Conservation (phyloP, 345 rosid species). For the Balakata baccata region DNA sequence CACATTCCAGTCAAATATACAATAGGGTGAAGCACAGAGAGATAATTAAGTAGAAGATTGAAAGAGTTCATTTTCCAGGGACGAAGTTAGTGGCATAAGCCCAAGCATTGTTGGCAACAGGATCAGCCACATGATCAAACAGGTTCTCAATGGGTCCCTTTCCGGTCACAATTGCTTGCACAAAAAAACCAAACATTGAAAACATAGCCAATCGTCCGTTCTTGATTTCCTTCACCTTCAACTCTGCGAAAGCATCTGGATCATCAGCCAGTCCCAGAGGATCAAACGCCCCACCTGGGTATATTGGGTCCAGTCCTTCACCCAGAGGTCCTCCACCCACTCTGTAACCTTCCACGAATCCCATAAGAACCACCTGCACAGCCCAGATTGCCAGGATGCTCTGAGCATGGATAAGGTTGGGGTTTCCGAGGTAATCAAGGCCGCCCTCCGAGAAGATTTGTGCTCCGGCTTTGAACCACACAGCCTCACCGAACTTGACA, state of each 20-base stretch:
- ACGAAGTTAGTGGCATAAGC: slow-evolving; percentile 96
- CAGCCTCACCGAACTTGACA: slow-evolving; percentile 85
- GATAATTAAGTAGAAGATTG: background rate
- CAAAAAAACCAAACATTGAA: slow-evolving; percentile 94
- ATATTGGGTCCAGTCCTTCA: slow-evolving; percentile 90
- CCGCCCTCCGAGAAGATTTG: slow-evolving; percentile 96
- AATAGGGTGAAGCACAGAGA: too few species aligned
- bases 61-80: slow-evolving; percentile 67
- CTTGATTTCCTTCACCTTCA: slow-evolving; percentile 96
- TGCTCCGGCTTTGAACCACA: slow-evolving; percentile 96
- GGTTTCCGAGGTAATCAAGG: slow-evolving; percentile 93
- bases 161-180: slow-evolving; percentile 93
- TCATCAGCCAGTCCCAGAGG: slow-evolving; percentile 86
- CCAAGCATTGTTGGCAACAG: slow-evolving; percentile 92
- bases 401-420: slow-evolving; percentile 91
- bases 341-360: slow-evolving; percentile 90
- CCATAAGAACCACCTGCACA: slow-evolving; percentile 88
- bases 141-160: slow-evolving; percentile 96
- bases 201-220: slow-evolving; percentile 91
- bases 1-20: too few species aligned
- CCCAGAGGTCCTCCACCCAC: slow-evolving; percentile 96
- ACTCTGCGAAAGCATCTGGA: slow-evolving; percentile 90
- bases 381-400: slow-evolving; percentile 98
- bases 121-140: slow-evolving; percentile 82
- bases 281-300: slow-evolving; percentile 97